Percentiles rank a stretch among this genome's conserved stretches.
phyloP scores from a whole-genome alignment of 306 rosid species.

The Rubus parviflorus region DNA sequence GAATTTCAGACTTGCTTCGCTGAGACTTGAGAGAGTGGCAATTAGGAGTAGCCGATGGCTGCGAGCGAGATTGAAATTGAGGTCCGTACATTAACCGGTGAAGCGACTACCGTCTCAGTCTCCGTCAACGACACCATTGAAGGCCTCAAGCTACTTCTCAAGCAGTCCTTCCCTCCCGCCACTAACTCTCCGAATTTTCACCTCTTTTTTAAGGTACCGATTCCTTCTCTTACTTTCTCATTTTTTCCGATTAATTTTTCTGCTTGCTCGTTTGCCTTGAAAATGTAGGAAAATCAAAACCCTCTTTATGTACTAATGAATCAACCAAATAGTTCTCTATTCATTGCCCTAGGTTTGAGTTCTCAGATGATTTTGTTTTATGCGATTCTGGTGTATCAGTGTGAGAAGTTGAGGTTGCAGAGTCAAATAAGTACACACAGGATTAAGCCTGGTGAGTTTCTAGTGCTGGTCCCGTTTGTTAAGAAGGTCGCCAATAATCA shows the following conservation, averaged over 20 bases:
- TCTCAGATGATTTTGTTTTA: neutral
- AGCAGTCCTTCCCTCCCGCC: conserved; percentile 57
- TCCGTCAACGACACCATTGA: conserved; percentile 43
- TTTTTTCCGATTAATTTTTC: neutral
- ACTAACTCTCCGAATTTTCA: conserved; percentile 64
- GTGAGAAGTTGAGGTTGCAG: conserved; percentile 60
- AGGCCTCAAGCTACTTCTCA: conserved; percentile 68
- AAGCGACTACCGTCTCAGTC: conserved; percentile 47
- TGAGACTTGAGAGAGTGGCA: neutral
- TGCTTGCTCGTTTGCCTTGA: neutral
- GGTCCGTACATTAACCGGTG: conserved; percentile 68
- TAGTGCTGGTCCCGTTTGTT: conserved; percentile 65
- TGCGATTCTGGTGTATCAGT: conserved; percentile 45
- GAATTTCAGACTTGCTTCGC: neutral
- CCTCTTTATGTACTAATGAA: neutral
- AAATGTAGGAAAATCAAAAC: neutral
- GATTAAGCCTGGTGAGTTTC: conserved; percentile 50
- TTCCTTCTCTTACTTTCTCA: neutral
- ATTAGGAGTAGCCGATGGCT: conserved; percentile 29
- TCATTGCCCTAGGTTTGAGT: neutral
- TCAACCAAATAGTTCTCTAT: neutral
- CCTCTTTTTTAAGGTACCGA: conserved; percentile 65
- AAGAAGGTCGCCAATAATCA: conserved; percentile 43
- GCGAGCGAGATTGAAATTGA: conserved; percentile 41
- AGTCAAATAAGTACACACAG: conserved; percentile 32